Base-by-base conservation (phyloP, 495 filamentous ascomycete species). In the Tuber microsphaerosporum region DNA sequence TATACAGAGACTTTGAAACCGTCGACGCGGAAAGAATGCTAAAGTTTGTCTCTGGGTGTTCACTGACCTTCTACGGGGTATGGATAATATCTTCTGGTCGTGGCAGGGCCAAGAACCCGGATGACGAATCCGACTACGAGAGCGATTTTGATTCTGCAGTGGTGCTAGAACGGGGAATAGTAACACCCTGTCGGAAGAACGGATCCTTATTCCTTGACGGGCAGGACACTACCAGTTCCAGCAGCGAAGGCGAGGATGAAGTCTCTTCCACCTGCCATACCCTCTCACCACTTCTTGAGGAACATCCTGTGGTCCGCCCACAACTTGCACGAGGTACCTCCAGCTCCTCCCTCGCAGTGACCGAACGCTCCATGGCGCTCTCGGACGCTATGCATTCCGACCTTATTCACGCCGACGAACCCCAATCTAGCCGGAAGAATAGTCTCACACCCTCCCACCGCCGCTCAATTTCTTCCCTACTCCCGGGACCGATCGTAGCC, bases 1-100 rank as follows among this genome's bases (percentile, higher is more conserved):
- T 99, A 17, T 99, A 97, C 82, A 89, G 93, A 9, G 95, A 99
- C 84, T 99, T 99, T 81, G 90, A 97, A 82, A 91, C 90, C 6
- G 91, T 92, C 12, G 89, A 89, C 0, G 82, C 85, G 41, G 86
- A 88, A 43, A 90, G 92, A 75, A 91, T 92, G 26, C 83, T 85
- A 26, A 97, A 97, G 80, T 99, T 99, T 78, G 85, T 94, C 46
- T 93, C 92, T 7, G 95, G 95, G 44, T 98, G 95, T 83, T 85
- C 90, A 0, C 85, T 98, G 76, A 99, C 95, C 3, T 99, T 99
- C 84, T 87, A 93, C 41, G 95, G 95, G 7, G 95, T 98, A 19
- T 98, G 93, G 83, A 89, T 96, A 77, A 97, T 99, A 78, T 97
- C 94, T 1, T 94, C 87, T 3, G 76, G 74, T 6, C 80, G 80